Base-by-base conservation (phyloP, 23 red algal genomes). In the Gracilaria caudata region DNA sequence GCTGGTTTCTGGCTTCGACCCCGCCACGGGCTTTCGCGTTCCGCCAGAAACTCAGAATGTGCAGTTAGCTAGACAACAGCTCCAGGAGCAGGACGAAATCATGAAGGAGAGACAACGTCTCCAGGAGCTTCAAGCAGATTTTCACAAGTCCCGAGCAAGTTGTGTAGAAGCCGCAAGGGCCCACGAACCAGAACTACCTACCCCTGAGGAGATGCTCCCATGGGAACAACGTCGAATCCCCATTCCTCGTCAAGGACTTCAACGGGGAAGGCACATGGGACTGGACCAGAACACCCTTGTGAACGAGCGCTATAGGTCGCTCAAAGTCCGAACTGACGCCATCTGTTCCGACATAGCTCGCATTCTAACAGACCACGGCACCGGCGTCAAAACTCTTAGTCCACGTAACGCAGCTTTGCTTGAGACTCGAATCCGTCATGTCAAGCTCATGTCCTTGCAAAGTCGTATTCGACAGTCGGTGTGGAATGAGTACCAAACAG, bases 1-100 rank as follows among this genome's bases (percentile, higher is more conserved):
- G 23, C 84, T 94, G 29, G 92, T 88, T 37, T 78, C 83, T 38
- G 92, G 84, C 51, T 94, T 94, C 43, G 84, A 82, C 63, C 82
- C 92, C 25, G 33, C 63, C 63, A 77, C 92, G 32, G 77, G 83
- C 77, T 39, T 77, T 34, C 55, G 41, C 60, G 66, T 81, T 41
- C 82, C 81, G 35, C 81, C 54, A 34, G 72, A 86, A 61, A 81
- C 57, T 43, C 81, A 79, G 55, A 78, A 65, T 49, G 57, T 38
- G 81, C 81, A 54, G 25, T 70, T 79, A 57, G 60, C 57, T 43
- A 72, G 56, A 54, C 81, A 74, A 68, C 81, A 86, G 60, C n/a
- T 21, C 19, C 53, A 39, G 56, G 81, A 71, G 72, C 51, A 64
- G 66, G 59, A 86, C n/a, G 73, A 80, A 30, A 83, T 84, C 30